These are phyloP conservation scores for Podosphaera fusca DNA, from an alignment of 2,329 filamentous ascomycete genomes.

Conservation along the genomic window DNA sequence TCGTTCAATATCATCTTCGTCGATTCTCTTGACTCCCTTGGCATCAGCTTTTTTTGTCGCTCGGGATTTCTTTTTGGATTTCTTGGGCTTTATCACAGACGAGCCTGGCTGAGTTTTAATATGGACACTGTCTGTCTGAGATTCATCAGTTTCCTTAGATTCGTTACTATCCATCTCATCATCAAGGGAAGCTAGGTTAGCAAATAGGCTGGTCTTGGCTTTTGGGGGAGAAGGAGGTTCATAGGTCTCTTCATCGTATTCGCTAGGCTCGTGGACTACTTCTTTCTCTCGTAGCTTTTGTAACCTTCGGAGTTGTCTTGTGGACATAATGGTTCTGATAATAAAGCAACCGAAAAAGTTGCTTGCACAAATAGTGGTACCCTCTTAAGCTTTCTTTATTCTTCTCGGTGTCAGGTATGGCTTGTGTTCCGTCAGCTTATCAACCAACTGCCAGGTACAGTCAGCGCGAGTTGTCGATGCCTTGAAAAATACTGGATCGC, in stretches of 20 bases:
- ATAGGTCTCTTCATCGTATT: constrained; percentile 11
- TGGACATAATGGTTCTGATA: constrained; percentile 13
- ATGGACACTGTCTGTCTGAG: constrained; percentile 14
- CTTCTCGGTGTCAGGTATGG: no score
- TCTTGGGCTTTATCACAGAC: constrained; percentile 26
- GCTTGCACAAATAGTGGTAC: background rate
- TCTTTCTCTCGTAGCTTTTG: constrained; percentile 16
- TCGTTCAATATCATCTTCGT: constrained; percentile 41
- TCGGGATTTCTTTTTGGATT: constrained; percentile 20
- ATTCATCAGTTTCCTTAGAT: constrained; percentile 15
- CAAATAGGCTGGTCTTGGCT: constrained; percentile 28
- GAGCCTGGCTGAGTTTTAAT: constrained; percentile 14
- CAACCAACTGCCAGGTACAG: no score
- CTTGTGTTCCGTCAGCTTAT: no score
- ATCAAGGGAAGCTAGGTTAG: constrained; percentile 24
- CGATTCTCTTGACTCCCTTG: constrained; percentile 14
- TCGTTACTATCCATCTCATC: constrained; percentile 19
- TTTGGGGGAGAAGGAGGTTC: constrained; percentile 14
- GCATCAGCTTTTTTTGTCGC: constrained; percentile 7
- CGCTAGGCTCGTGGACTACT: constrained; percentile 6
- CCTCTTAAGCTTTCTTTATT: background rate
- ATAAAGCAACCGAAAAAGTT: background rate
- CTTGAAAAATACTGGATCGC: no score
- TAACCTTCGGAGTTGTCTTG: constrained; percentile 16
- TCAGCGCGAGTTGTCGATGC: no score